Base-by-base conservation (phyloP, 1,284 basidiomycete species). In the Fomes fomentarius region DNA sequence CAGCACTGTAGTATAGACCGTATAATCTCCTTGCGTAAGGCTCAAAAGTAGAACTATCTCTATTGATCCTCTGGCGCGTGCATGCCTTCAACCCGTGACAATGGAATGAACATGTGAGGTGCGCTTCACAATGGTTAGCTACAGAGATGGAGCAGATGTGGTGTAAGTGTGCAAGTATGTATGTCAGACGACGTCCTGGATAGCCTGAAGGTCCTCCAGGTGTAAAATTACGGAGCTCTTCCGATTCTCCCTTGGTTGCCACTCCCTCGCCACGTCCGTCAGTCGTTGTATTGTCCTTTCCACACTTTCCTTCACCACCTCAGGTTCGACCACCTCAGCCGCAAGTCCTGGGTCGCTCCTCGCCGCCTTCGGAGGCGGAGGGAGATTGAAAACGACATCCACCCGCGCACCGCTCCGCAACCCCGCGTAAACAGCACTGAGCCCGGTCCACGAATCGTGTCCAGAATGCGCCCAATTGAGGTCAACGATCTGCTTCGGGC, bases 221-320 rank as follows among this genome's bases (percentile, higher is more conserved):
- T 75, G 80, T 40, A 85, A 57, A 4, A 71, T 63, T 6, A 73
- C 76, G n/a, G 69, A 68, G 9, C 70, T 72, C 43, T 61, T 71
- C 21, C 71, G 64, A 25, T 76, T 64, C 21, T 76, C 74, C 35
- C 75, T 70, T 3, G 70, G 66, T 58, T 78, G 80, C 76, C 78
- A 85, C 69, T 86, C 83, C 49, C 69, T 72, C 26, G 74, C 78
- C 2, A 81, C 67, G 48, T 80, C 84, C 35, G 61, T 54, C 33
- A 88, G 66, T 7, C 54, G 54, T 1, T 69, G 68, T 2, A 77
- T 58, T 21, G 79, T 72, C 48, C 76, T 72, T 34, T 78, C 63
- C 49, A 81, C 66, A 22, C 75, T 75, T 22, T 69, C 65, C 28
- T 58, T 42, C 2, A 47, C 59, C 7, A 51, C n/a, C 0, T 19